Conservation (phyloP, 257 asterid genomes). For the Nicotiana paniculata region DNA sequence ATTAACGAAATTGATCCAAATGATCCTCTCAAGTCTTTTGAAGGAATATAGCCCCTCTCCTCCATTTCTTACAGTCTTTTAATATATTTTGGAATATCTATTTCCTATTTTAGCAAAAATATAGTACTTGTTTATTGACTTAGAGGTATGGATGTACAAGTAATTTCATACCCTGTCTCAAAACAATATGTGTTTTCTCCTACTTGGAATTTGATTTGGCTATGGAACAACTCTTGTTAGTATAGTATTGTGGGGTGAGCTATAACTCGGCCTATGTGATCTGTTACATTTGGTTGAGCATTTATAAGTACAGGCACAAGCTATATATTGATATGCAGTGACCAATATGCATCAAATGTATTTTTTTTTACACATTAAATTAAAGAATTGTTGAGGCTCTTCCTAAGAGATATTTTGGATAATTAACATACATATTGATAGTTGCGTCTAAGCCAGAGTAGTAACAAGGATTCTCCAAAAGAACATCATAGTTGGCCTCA, state of each 20-base stretch:
- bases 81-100: background rate
- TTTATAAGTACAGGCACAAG: too few relatives aligned
- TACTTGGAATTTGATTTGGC: background rate
- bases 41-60: background rate
- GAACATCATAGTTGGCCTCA: too few relatives aligned
- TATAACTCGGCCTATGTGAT: too few relatives aligned
- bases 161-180: background rate
- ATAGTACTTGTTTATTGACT: background rate
- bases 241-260: background rate
- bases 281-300: too few relatives aligned
- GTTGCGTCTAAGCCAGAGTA: too few relatives aligned
- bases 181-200: background rate
- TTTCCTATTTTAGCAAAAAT: background rate
- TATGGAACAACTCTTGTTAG: background rate
- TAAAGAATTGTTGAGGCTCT: too few relatives aligned
- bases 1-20: conserved; percentile 36
- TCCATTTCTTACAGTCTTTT: background rate
- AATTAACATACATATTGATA: too few relatives aligned
- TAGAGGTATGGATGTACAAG: background rate
- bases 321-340: too few relatives aligned
- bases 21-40: conserved; percentile 58
- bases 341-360: too few relatives aligned
- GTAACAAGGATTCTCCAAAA: too few relatives aligned
- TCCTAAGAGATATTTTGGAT: too few relatives aligned
- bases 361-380: too few relatives aligned